phyloP scores from a whole-genome alignment of 148 eudicot genomes.

The Diospyros kaki region DNA sequence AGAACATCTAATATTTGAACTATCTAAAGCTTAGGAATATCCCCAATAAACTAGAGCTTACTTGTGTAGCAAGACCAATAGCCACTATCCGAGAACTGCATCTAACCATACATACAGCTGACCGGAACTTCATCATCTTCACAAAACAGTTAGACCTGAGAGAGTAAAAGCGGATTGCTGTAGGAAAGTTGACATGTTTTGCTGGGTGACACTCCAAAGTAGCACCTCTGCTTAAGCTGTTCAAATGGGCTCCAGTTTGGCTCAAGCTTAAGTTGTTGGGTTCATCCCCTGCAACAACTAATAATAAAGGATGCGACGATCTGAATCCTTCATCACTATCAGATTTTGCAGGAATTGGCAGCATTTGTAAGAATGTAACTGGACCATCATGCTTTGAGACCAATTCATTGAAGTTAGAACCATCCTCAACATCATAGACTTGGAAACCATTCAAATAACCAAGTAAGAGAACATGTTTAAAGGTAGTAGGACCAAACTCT shows the following conservation, averaged over 20 bases:
- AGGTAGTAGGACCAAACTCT: constrained; percentile 29
- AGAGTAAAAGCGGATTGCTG: constrained; percentile 43
- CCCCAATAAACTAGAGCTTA: constrained; percentile 16
- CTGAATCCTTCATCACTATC: constrained; percentile 29
- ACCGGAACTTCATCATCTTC: constrained; percentile 33
- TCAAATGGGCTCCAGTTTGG: constrained; percentile 14
- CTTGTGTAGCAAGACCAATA: constrained; percentile 40
- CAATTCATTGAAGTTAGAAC: constrained; percentile 32
- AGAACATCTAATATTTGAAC: neutral
- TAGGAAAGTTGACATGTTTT: constrained; percentile 22
- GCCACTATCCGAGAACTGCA: constrained; percentile 46
- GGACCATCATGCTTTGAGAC: constrained; percentile 44
- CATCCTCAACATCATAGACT: constrained; percentile 42
- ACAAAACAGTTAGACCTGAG: constrained; percentile 35
- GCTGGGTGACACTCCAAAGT: constrained; percentile 21
- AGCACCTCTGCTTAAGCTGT: constrained; percentile 19
- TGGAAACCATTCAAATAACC: constrained; percentile 46
- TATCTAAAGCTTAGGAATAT: neutral
- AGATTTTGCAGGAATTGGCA: constrained; percentile 30
- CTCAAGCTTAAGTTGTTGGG: constrained; percentile 11
- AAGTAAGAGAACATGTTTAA: constrained; percentile 38
- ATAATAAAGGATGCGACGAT: constrained; percentile 32
- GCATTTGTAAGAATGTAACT: constrained; percentile 41
- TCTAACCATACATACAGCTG: constrained; percentile 37
- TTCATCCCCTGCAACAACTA: constrained; percentile 41